Evolutionary conservation across 805 yeast species (phyloP).

Genomic region (Zygoascus flipseniorum): DNA sequence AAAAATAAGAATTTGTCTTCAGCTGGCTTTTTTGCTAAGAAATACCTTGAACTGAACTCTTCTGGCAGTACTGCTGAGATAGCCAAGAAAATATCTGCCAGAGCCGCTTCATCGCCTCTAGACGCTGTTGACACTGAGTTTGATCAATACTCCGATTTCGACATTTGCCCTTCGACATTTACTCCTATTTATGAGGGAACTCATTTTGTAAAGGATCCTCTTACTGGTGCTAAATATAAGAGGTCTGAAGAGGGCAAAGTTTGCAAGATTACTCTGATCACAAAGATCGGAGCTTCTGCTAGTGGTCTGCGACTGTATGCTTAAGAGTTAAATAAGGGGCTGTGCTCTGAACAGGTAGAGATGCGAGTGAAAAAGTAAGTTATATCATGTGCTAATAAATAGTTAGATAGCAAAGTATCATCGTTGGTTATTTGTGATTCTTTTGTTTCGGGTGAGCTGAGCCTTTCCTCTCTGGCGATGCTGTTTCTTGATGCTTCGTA

Average conservation of each 20-base stretch:
- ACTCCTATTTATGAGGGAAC: conserved; percentile 84
- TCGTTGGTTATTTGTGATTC: no score
- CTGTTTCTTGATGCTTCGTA: not conserved
- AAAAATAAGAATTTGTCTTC: conserved; percentile 79
- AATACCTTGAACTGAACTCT: conserved; percentile 61
- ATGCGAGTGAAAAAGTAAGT: not conserved
- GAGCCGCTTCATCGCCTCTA: conserved; percentile 69
- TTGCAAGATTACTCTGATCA: conserved; percentile 66
- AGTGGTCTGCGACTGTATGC: conserved; percentile 52
- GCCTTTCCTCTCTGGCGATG: not conserved
- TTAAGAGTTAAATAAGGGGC: not conserved
- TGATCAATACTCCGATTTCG: conserved; percentile 86
- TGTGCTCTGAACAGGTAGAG: not conserved
- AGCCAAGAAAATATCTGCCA: conserved; percentile 73
- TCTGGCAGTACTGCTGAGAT: conserved; percentile 62
- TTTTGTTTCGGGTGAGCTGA: no score
- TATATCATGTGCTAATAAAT: not conserved
- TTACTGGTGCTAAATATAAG: conserved; percentile 85
- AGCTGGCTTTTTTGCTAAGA: conserved; percentile 84
- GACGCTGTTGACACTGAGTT: conserved; percentile 89
- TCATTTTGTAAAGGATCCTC: conserved; percentile 62
- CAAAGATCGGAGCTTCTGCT: conserved; percentile 83
- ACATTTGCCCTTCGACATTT: conserved; percentile 75
- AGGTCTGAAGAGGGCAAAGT: conserved; percentile 67
- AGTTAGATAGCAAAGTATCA: not conserved